Evolutionary conservation across 768 basidiomycete species (phyloP).

Genomic region (Pilatotrama ljubarskyi): DNA sequence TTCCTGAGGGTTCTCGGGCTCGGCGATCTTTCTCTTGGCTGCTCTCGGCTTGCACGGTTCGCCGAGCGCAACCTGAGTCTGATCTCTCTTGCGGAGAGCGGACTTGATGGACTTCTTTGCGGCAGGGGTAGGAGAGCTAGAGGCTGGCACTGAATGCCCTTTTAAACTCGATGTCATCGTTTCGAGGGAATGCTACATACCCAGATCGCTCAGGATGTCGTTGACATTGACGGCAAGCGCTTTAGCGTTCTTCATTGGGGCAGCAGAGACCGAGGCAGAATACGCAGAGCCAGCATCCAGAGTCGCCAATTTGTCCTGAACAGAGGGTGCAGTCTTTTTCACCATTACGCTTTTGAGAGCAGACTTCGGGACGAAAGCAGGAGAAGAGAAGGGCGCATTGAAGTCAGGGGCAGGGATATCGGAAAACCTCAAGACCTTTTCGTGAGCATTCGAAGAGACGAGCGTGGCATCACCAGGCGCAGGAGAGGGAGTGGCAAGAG

Average conservation of each 20-base stretch:
- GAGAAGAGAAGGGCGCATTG: slow-evolving; percentile 15
- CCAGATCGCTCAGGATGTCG: slow-evolving; percentile 1
- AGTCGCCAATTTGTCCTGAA: neutral
- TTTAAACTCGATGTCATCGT: neutral
- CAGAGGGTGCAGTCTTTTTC: neutral
- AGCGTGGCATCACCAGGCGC: neutral
- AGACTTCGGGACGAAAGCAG: neutral
- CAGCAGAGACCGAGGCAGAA: neutral
- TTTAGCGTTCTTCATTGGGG: neutral
- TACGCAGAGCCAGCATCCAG: neutral
- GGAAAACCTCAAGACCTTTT: slow-evolving; percentile 15
- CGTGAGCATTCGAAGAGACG: neutral
- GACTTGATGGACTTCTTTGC: slow-evolving; percentile 20
- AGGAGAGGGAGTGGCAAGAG: neutral
- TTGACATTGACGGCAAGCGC: neutral
- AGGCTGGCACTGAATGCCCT: neutral
- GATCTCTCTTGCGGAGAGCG: slow-evolving; percentile 23
- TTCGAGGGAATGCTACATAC: neutral
- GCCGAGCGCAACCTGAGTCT: neutral
- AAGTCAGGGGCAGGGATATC: slow-evolving; percentile 17
- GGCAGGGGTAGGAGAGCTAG: slow-evolving; percentile 21
- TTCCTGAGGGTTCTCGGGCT: neutral
- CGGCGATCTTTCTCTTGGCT: slow-evolving; percentile 19
- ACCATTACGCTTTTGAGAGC: slow-evolving; percentile 11
- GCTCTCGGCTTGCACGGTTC: neutral